Percentiles rank a stretch among this genome's conserved stretches.
phyloP scores from a whole-genome alignment of 768 basidiomycete species.

The Podaxis carcinomalis region DNA sequence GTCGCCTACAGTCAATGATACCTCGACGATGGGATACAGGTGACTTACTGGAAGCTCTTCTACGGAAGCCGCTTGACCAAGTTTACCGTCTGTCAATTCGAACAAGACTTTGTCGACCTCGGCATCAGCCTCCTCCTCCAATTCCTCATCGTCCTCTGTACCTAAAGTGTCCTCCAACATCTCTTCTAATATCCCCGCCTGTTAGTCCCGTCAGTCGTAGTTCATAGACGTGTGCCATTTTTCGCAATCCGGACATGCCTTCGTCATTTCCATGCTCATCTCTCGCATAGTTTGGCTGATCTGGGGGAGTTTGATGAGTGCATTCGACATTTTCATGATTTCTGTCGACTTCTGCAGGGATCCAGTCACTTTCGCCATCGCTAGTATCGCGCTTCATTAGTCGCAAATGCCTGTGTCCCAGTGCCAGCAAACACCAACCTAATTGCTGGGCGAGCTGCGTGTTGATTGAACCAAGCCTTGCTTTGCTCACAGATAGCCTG shows the following conservation, averaged over 20 bases:
- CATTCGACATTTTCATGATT: constrained; percentile 98
- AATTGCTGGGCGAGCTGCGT: constrained; percentile 89
- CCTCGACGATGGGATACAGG: constrained; percentile 5
- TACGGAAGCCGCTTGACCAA: constrained; percentile 80
- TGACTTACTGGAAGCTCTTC: constrained; percentile 71
- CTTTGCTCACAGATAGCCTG: constrained; percentile 87
- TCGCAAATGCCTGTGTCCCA: neutral
- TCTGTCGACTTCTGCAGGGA: constrained; percentile 96
- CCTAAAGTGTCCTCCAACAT: constrained; percentile 95
- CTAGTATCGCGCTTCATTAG: constrained; percentile 33
- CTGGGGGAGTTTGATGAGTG: constrained; percentile 87
- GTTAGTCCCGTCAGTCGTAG: constrained; percentile 3
- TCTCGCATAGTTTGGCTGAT: constrained; percentile 91
- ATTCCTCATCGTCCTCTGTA: constrained; percentile 89
- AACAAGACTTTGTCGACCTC: constrained; percentile 97
- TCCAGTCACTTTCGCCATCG: constrained; percentile 97
- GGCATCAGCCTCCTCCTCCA: constrained; percentile 94
- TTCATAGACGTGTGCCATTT: neutral
- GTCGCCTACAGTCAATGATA: constrained; percentile 3
- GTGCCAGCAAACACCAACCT: constrained; percentile 46
- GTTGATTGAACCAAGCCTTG: constrained; percentile 84
- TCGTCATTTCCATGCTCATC: constrained; percentile 99
- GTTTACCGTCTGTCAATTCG: constrained; percentile 92
- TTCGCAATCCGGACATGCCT: constrained; percentile 44
- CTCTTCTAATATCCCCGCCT: constrained; percentile 98